Conservation (phyloP, 2,329 filamentous ascomycete genomes). For the Xylaria sp. region DNA sequence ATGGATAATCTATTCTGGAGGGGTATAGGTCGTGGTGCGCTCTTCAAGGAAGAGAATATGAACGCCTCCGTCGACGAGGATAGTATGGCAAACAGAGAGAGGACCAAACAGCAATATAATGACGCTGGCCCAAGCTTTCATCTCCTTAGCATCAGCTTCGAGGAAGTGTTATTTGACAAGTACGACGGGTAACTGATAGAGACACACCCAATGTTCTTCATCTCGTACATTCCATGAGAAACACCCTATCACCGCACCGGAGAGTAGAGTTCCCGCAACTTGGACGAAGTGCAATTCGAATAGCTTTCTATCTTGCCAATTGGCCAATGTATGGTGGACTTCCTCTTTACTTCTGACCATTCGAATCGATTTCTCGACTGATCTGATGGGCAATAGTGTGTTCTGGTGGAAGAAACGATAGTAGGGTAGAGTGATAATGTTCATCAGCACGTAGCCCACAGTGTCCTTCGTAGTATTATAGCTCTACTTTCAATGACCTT, state of each 20-base stretch:
- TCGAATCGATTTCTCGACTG: not conserved
- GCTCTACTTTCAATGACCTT: not conserved
- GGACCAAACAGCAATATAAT: conserved; percentile 44
- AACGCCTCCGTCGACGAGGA: conserved; percentile 46
- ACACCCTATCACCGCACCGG: not conserved
- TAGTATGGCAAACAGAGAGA: conserved; percentile 45
- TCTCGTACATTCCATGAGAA: not conserved
- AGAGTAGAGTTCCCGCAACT: not conserved
- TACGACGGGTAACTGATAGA: not conserved
- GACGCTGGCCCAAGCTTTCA: conserved; percentile 21
- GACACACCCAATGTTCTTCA: not conserved
- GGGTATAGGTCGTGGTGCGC: not conserved
- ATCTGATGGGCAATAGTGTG: not conserved
- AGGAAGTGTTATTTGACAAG: not conserved
- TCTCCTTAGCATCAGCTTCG: not conserved
- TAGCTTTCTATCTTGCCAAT: not conserved
- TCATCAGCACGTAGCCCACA: not conserved
- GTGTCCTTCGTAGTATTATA: not conserved
- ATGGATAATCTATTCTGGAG: not conserved
- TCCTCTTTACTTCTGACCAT: not conserved
- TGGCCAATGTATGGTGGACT: not conserved
- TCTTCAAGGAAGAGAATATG: conserved; percentile 27
- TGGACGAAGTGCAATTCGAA: not conserved
- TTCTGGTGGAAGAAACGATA: not conserved
- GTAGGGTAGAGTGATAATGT: not conserved